These are phyloP conservation scores for Oxyria digyna DNA, from an alignment of 148 eudicot species.

Conservation along the genomic window DNA sequence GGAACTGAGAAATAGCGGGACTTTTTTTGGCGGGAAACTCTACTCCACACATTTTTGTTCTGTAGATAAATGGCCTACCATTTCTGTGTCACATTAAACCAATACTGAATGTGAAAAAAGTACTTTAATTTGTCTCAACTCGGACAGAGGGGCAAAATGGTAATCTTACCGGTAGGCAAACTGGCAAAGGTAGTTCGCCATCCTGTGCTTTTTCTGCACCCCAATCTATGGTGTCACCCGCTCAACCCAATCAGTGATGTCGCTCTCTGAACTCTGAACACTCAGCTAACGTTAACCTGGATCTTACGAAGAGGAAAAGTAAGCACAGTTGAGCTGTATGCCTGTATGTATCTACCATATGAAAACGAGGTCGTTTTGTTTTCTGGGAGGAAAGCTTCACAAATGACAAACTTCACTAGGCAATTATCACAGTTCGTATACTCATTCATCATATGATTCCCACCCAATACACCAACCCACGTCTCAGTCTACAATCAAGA, in stretches of 20 bases:
- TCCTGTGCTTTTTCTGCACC: conserved; percentile 1
- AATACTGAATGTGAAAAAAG: no score
- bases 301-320: no score
- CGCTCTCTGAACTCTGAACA: background rate
- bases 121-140: no score
- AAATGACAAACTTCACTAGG: background rate
- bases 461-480: background rate
- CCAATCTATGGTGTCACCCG: conserved; percentile 5
- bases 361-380: conserved; percentile 4
- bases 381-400: background rate
- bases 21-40: conserved; percentile 44
- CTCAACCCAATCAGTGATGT: conserved; percentile 3
- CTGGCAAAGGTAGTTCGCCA: background rate
- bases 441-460: background rate
- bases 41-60: background rate
- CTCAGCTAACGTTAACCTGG: background rate
- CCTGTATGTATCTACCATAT: no score
- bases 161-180: background rate
- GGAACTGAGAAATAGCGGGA: background rate
- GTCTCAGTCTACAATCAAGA: background rate
- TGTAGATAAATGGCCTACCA: no score
- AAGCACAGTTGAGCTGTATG: background rate
- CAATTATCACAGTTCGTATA: background rate
- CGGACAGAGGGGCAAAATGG: conserved; percentile 15
- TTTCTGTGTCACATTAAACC: no score